A percentile compares a stretch with the other conserved stretches of the same genome.
Evolutionary conservation across 108 stramenopile genomes (phyloP).

Genomic region (Nannochloropsis gaditana): DNA sequence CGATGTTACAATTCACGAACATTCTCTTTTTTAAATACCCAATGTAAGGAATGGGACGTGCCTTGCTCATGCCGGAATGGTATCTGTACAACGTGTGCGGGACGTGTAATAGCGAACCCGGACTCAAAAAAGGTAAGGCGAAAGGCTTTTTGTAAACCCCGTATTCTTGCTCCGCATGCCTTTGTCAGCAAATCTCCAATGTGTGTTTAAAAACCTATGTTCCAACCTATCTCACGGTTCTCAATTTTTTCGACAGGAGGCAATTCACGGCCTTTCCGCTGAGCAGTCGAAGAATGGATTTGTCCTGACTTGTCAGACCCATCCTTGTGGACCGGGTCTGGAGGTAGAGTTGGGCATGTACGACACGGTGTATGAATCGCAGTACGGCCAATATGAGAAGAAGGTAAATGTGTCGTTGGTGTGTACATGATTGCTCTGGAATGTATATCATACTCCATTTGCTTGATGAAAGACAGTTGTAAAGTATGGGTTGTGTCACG

Average conservation of each 20-base stretch:
- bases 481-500: neutral
- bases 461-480: neutral
- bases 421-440: constrained; percentile 32
- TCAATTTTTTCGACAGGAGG: neutral
- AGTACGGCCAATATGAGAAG: constrained; percentile 45
- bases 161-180: no score
- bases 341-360: constrained; percentile 47
- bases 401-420: constrained; percentile 21
- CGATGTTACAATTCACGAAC: neutral
- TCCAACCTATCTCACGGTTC: no score
- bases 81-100: constrained; percentile 45
- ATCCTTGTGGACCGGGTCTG: constrained; percentile 45
- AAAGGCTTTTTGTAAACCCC: no score
- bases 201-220: no score
- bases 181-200: no score
- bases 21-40: neutral
- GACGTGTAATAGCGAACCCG: neutral
- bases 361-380: constrained; percentile 46
- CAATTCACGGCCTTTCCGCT: neutral
- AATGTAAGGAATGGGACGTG: constrained; percentile 31
- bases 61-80: constrained; percentile 51
- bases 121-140: neutral
- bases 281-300: constrained; percentile 26
- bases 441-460: neutral
- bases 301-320: constrained; percentile 46